Evolutionary conservation across 805 yeast genomes (phyloP), one percentile per base, ranked within the genome.

Genomic region (Phaffomyces opuntiae): DNA sequence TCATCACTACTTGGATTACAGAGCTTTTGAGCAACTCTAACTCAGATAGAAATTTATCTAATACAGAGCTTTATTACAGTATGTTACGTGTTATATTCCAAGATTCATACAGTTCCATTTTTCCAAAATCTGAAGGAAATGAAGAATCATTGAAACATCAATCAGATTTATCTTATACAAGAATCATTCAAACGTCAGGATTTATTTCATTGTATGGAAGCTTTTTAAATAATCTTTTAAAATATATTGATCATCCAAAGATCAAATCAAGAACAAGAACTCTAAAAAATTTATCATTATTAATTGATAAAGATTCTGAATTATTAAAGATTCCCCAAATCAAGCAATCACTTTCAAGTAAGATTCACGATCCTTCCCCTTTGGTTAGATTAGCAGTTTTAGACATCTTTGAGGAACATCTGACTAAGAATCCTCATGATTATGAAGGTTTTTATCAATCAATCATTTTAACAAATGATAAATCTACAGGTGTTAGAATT

Each of bases 381-480:
- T 73, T 81, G 36, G 91, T 87, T 0, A 72, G 88, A 47, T 89
- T 83, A 54, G 87, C 95, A 0, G 82, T 82, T 3, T 65, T 88
- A 27, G 93, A 86, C 38, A 68, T 88, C 36, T 62, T 88, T 25
- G 72, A 73, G 11, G 70, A 68, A 43, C 77, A 73, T 45, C 56
- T 81, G 36, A 54, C 64, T 3, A 53, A 66, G 2, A 69, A 69
- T 42, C 76, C 78, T 0, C 71, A 67, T 4, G 57, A 73, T 29
- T 66, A 75, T 19, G 69, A 70, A 3, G 72, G 71, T 26, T 81
- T 75, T 50, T 77, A 77, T 55, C 63, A 59, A 9, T 73, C 44
- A 2, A 37, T 53, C 33, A 42, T 56, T 9, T 56, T 63, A 47
- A 68, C 67, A 32, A 66, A 63, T 45, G 93, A 87, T 54, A 74